Evolutionary conservation across 164 flowering plant genomes (phyloP).

Genomic region (Vitis rupestris): DNA sequence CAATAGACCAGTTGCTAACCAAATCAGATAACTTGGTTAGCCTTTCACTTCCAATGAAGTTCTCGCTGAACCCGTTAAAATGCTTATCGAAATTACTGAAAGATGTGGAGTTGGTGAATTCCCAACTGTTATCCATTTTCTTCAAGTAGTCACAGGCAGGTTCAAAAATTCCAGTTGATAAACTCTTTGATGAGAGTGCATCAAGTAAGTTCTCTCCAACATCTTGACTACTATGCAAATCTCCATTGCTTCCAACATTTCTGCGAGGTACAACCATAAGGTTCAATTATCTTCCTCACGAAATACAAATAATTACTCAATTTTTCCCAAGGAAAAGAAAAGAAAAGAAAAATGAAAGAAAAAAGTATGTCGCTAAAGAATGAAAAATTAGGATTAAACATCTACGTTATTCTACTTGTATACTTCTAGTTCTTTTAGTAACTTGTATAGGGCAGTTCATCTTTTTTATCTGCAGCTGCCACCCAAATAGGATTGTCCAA

Average conservation of each 20-base stretch:
- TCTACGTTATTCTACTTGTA: too few relatives aligned
- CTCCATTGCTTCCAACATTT: constrained; percentile 37
- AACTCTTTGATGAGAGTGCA: constrained; percentile 39
- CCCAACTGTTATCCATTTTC: constrained; percentile 50
- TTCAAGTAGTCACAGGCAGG: constrained; percentile 54
- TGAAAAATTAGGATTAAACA: too few relatives aligned
- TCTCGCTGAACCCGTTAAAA: constrained; percentile 17
- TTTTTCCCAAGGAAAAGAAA: background rate
- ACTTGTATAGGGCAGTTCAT: too few relatives aligned
- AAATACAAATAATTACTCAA: background rate
- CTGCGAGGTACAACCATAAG: constrained; percentile 22
- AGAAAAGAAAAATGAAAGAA: background rate
- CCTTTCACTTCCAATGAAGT: constrained; percentile 29
- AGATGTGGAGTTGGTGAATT: constrained; percentile 30
- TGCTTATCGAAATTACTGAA: constrained; percentile 29
- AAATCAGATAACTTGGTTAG: constrained; percentile 35
- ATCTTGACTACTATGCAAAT: constrained; percentile 34
- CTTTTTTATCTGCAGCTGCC: too few relatives aligned
- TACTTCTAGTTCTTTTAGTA: too few relatives aligned
- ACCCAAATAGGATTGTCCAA: too few relatives aligned
- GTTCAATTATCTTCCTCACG: background rate
- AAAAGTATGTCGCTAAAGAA: background rate
- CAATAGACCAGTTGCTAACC: constrained; percentile 60
- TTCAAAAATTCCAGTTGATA: constrained; percentile 38
- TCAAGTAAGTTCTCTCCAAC: constrained; percentile 43